Conservation (phyloP, 2,329 filamentous ascomycete genomes). For the Thielaviopsis ethacetica region DNA sequence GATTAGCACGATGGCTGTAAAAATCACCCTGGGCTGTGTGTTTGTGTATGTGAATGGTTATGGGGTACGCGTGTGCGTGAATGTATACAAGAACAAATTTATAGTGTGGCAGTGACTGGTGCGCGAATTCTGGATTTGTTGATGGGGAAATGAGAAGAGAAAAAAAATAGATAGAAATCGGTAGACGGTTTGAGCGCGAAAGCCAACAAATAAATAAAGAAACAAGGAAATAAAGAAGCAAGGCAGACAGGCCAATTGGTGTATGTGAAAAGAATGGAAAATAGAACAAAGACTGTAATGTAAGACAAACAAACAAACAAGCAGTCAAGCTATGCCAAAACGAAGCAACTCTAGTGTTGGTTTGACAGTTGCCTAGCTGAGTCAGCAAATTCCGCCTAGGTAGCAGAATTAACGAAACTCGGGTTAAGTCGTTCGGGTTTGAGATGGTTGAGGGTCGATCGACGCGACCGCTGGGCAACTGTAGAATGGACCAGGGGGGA, state of each 20-base stretch:
- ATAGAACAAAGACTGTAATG: background rate
- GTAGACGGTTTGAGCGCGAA: background rate
- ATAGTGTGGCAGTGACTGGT: background rate
- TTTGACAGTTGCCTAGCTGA: slow-evolving; percentile 7
- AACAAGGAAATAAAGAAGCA: background rate
- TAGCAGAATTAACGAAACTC: slow-evolving; percentile 1
- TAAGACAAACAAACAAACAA: slow-evolving; percentile 1
- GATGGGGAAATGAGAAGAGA: background rate
- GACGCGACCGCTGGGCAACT: background rate
- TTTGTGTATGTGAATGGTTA: slow-evolving; percentile 5
- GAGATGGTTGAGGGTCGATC: background rate
- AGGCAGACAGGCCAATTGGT: background rate
- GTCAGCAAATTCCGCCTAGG: background rate
- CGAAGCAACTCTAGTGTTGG: background rate
- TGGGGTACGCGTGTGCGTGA: background rate
- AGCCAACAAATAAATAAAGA: background rate
- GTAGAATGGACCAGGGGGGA: background rate
- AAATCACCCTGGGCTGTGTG: slow-evolving; percentile 13
- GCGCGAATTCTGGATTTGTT: background rate
- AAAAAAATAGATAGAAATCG: background rate
- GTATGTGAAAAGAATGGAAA: background rate
- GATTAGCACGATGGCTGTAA: slow-evolving; percentile 25
- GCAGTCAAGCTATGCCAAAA: background rate
- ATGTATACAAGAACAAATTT: background rate
- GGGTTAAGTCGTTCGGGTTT: slow-evolving; percentile 5